Percentiles rank a stretch among this genome's conserved stretches.
phyloP scores from a whole-genome alignment of 495 filamentous ascomycete species.

The Annulohypoxylon nitens region DNA sequence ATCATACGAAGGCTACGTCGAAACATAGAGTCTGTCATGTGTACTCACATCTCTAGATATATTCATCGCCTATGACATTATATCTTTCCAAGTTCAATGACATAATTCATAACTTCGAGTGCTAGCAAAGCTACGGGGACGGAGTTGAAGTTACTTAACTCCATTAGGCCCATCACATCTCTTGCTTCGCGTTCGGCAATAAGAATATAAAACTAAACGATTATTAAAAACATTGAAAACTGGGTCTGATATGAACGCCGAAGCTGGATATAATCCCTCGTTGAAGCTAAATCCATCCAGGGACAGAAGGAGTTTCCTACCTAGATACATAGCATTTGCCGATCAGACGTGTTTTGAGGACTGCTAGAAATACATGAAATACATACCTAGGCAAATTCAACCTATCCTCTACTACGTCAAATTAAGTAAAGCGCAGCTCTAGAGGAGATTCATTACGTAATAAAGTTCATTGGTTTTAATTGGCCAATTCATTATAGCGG shows the following conservation, averaged over 20 bases:
- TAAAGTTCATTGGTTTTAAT: constrained; percentile 16
- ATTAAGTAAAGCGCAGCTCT: too few species aligned
- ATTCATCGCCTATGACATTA: constrained; percentile 1
- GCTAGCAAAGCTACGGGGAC: not conserved
- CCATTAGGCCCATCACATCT: constrained; percentile 11
- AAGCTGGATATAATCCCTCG: not conserved
- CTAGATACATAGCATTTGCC: too few species aligned
- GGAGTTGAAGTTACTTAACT: constrained; percentile 37
- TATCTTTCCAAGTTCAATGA: not conserved
- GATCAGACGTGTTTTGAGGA: too few species aligned
- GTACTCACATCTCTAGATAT: not conserved
- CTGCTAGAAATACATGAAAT: too few species aligned
- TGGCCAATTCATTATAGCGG: constrained; percentile 44
- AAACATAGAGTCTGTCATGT: not conserved
- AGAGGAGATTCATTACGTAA: too few species aligned
- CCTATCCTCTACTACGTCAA: too few species aligned
- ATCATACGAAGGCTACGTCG: not conserved
- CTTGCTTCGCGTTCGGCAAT: constrained; percentile 24
- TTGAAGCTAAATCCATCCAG: too few species aligned
- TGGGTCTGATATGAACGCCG: not conserved
- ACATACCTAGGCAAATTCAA: too few species aligned
- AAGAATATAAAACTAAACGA: constrained; percentile 6
- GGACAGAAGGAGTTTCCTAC: too few species aligned
- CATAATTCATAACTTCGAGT: not conserved
- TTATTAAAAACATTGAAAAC: not conserved